Base-by-base conservation (phyloP, 164 flowering plant species). In the Liriodendron chinense region DNA sequence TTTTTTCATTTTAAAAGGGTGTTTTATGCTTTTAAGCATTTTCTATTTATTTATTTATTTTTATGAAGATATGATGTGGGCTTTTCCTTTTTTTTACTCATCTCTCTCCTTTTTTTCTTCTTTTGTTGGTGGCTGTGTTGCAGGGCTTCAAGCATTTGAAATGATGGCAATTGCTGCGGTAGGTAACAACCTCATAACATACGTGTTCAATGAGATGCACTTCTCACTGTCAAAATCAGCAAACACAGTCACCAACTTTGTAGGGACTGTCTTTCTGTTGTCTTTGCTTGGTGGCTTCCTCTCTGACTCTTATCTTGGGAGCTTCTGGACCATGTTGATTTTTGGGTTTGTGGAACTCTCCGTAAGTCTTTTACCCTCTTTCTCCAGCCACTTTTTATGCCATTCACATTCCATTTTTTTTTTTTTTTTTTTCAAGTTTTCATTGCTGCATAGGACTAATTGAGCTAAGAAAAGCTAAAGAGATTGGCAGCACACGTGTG, bases 91-190 rank as follows among this genome's bases (percentile, higher is more conserved):
- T 64, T 62, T 56, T 56, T 2, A 34, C 43, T 34, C 43, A 34
- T 34, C 5, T 34, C n/a, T n/a, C n/a, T n/a, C n/a, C n/a, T 34
- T 34, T 3, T 34, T 34, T 34, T 34, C 43, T 61, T 61, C 8
- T 61, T 26, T 64, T 23, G 18, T 10, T 64, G 67, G 67, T 64
- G 47, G 72, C 23, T 9, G 6, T 9, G 6, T 57, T 74, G 47
- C 86, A 91, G 97, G 97, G 9, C 82, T 93, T 8, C 92, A 91
- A 85, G 88, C 83, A 61, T 92, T 91, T 82, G 98, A 95, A 86
- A 93, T 90, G 61, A 92, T 92, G 97, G 98, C 85, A 66, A 92
- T 95, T 24, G 97, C 96, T 10, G 97, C 94, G 49, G 97, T 92
- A 49, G 99, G 98, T 81, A 92, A 91, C 90, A 95, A 93, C 74